Conservation (phyloP, 495 filamentous ascomycete species). For the Penicillium mononematosum region DNA sequence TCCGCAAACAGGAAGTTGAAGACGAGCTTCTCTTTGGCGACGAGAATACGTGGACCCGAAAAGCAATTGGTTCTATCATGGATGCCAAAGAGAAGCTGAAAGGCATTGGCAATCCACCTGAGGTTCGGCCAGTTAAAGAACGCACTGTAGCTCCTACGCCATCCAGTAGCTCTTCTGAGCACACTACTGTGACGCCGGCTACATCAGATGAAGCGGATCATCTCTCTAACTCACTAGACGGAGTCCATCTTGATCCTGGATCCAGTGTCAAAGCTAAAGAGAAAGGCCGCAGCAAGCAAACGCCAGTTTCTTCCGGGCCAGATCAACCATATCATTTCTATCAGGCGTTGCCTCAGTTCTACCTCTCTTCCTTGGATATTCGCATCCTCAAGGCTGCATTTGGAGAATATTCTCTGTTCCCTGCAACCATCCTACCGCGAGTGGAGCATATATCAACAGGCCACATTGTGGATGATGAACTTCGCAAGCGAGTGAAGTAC, state of each 20-base stretch:
- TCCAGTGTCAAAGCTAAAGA: constrained; percentile 26
- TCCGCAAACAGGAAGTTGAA: constrained; percentile 74
- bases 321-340: constrained; percentile 76
- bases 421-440: constrained; percentile 83
- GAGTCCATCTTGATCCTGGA: constrained; percentile 22
- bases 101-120: constrained; percentile 71
- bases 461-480: constrained; percentile 85
- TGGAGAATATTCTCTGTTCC: constrained; percentile 78
- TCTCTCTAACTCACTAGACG: constrained; percentile 32
- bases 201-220: constrained; percentile 25
- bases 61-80: constrained; percentile 68
- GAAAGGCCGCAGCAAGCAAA: constrained; percentile 27
- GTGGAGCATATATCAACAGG: constrained; percentile 91
- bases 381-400: constrained; percentile 90
- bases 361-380: constrained; percentile 91
- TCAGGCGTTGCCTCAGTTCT: constrained; percentile 84
- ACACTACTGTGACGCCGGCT: constrained; percentile 12
- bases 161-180: constrained; percentile 36
- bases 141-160: constrained; percentile 47
- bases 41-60: constrained; percentile 86
- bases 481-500: constrained; percentile 86
- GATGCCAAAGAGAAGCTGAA: constrained; percentile 70
- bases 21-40: constrained; percentile 94
- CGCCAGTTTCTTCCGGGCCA: constrained; percentile 27
- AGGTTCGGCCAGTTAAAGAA: constrained; percentile 41